A percentile compares a stretch with the other conserved stretches of the same genome.
Evolutionary conservation across 306 rosid genomes (phyloP).

Genomic region (Albizia julibrissin): DNA sequence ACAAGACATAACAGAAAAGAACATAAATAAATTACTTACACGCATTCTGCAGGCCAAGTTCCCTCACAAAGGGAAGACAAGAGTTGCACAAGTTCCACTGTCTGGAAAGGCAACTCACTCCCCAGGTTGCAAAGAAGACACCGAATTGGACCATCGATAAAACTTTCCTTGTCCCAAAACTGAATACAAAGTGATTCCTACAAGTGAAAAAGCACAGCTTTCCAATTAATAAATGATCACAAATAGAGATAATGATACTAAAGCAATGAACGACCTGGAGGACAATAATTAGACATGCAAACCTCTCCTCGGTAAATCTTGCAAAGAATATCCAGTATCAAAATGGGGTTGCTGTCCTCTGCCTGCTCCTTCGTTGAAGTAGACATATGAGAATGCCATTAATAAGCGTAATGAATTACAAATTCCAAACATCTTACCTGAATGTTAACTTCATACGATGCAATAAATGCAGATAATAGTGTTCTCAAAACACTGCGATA

Average conservation of each 20-base stretch:
- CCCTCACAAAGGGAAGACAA: slow-evolving; percentile 96
- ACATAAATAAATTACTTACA: slow-evolving; percentile 57
- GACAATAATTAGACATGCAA: slow-evolving; percentile 52
- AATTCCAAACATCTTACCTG: slow-evolving; percentile 56
- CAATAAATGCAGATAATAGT: slow-evolving; percentile 82
- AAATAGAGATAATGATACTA: slow-evolving; percentile 24
- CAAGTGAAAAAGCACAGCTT: slow-evolving; percentile 38
- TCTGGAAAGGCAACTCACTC: slow-evolving; percentile 83
- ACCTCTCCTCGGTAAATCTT: slow-evolving; percentile 96
- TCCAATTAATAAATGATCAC: slow-evolving; percentile 34
- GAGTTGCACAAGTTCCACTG: slow-evolving; percentile 64
- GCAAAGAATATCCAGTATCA: slow-evolving; percentile 86
- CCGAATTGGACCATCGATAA: slow-evolving; percentile 85
- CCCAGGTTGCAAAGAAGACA: slow-evolving; percentile 81
- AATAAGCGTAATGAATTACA: slow-evolving; percentile 18
- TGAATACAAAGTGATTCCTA: slow-evolving; percentile 93
- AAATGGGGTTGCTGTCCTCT: slow-evolving; percentile 57
- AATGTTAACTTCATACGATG: slow-evolving; percentile 86
- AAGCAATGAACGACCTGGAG: slow-evolving; percentile 38
- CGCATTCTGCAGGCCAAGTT: slow-evolving; percentile 93
- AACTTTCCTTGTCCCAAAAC: slow-evolving; percentile 96
- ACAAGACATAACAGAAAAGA: slow-evolving; percentile 29
- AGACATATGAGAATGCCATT: slow-evolving; percentile 41
- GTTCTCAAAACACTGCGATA: slow-evolving; percentile 91
- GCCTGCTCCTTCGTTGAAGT: slow-evolving; percentile 54